Evolutionary conservation across 129 eudicot genomes (phyloP).

Genomic region (Escallonia herrerae): DNA sequence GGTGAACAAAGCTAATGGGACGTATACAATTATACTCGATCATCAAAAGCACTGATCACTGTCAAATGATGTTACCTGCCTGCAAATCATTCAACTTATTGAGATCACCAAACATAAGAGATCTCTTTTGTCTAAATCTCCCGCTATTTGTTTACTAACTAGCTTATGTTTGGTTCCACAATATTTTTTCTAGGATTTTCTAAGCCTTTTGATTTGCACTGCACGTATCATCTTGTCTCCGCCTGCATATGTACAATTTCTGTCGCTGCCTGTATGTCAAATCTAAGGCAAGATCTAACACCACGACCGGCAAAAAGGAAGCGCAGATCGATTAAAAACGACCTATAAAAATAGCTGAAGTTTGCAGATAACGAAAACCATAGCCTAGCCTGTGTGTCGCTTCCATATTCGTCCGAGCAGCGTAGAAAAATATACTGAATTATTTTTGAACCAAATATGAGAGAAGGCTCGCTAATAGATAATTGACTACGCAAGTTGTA

Average conservation of each 20-base stretch:
- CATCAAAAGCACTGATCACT: slow-evolving; percentile 26
- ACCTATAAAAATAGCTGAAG: slow-evolving; percentile 4
- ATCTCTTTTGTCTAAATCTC: slow-evolving; percentile 33
- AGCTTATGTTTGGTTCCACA: background rate
- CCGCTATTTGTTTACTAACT: background rate
- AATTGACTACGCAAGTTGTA: too few relatives aligned
- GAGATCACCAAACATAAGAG: slow-evolving; percentile 45
- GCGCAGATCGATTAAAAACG: slow-evolving; percentile 3
- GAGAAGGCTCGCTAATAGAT: too few relatives aligned
- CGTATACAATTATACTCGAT: background rate
- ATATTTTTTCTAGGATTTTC: background rate
- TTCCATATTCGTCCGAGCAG: too few relatives aligned
- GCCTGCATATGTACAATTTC: too few relatives aligned
- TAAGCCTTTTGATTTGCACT: background rate
- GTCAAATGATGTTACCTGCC: slow-evolving; percentile 35
- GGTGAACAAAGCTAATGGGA: too few relatives aligned
- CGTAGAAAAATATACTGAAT: too few relatives aligned
- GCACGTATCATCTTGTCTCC: background rate
- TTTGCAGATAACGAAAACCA: too few relatives aligned
- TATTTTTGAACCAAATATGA: too few relatives aligned
- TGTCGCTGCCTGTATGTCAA: slow-evolving; percentile 12
- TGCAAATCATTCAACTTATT: slow-evolving; percentile 19
- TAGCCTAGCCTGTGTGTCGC: too few relatives aligned
- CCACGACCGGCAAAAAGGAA: slow-evolving; percentile 12
- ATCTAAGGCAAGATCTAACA: slow-evolving; percentile 29